Conservation (phyloP, 2,329 filamentous ascomycete species). For the Xylogone sp. region DNA sequence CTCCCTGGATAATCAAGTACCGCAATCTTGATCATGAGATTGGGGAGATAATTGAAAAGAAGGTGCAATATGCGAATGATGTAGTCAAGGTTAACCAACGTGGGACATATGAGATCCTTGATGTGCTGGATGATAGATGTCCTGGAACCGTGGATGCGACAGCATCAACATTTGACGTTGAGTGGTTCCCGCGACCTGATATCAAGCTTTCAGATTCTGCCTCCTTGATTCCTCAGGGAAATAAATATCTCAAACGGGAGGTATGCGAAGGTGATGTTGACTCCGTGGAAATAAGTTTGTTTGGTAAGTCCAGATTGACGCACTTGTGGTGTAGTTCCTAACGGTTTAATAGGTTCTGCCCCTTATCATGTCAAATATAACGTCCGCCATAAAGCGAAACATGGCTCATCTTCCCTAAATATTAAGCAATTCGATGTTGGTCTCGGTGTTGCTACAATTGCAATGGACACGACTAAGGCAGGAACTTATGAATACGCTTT, state of each 20-base stretch:
- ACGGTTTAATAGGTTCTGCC: conserved; percentile 56
- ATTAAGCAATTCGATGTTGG: conserved; percentile 74
- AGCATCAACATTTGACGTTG: conserved; percentile 72
- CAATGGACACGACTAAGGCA: conserved; percentile 80
- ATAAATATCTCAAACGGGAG: conserved; percentile 67
- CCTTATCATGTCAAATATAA: conserved; percentile 84
- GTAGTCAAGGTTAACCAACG: conserved; percentile 59
- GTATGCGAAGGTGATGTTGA: conserved; percentile 96
- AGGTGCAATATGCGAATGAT: conserved; percentile 58
- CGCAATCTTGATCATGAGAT: conserved; percentile 56
- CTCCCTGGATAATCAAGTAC: conserved; percentile 79
- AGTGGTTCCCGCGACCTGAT: conserved; percentile 79
- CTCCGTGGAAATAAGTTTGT: conserved; percentile 74
- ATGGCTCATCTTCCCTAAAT: conserved; percentile 61
- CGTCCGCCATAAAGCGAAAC: conserved; percentile 66
- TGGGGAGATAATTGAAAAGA: conserved; percentile 41
- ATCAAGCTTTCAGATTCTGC: conserved; percentile 64
- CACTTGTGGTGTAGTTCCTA: conserved; percentile 3
- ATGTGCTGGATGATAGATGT: conserved; percentile 75
- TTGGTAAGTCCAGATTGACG: conserved; percentile 52
- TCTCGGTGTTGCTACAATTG: conserved; percentile 70
- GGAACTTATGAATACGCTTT: conserved; percentile 87
- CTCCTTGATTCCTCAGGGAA: conserved; percentile 50
- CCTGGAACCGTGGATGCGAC: conserved; percentile 74
- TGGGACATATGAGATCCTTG: conserved; percentile 76